These are phyloP conservation scores for Dillenia turbinata DNA, from an alignment of 164 flowering plant genomes.

Conservation along the genomic window DNA sequence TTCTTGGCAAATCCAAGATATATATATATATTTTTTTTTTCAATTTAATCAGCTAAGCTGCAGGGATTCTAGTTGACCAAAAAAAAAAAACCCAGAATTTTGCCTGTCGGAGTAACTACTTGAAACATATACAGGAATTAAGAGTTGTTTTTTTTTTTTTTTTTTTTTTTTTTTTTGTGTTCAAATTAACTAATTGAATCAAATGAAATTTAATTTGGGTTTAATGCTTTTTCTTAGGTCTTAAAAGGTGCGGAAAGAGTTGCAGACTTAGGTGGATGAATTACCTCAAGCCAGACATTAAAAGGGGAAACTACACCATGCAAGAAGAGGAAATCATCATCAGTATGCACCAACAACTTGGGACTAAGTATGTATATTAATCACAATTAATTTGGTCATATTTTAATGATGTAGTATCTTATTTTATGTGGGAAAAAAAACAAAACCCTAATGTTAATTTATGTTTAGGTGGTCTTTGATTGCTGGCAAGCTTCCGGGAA, in stretches of 20 bases:
- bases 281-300: conserved; percentile 18
- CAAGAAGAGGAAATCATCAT: conserved; percentile 19
- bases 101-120: not conserved
- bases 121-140: not conserved
- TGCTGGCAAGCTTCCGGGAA: not conserved
- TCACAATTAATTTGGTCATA: too few species aligned
- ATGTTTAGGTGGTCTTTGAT: not conserved
- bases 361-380: conserved; percentile 14
- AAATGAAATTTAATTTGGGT: too few species aligned
- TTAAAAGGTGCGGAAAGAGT: conserved; percentile 23
- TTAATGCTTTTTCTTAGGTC: conserved; percentile 3
- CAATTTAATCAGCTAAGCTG: not conserved
- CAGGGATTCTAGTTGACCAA: not conserved
- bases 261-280: conserved; percentile 26
- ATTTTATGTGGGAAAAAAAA: not conserved
- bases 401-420: not conserved
- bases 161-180: too few species aligned
- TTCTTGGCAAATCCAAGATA: not conserved
- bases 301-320: conserved; percentile 18
- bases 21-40: too few species aligned
- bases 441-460: not conserved
- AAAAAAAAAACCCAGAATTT: not conserved
- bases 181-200: too few species aligned
- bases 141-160: too few species aligned
- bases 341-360: conserved; percentile 9